Base-by-base conservation (phyloP, 768 basidiomycete species). In the Lactarius trivialis region DNA sequence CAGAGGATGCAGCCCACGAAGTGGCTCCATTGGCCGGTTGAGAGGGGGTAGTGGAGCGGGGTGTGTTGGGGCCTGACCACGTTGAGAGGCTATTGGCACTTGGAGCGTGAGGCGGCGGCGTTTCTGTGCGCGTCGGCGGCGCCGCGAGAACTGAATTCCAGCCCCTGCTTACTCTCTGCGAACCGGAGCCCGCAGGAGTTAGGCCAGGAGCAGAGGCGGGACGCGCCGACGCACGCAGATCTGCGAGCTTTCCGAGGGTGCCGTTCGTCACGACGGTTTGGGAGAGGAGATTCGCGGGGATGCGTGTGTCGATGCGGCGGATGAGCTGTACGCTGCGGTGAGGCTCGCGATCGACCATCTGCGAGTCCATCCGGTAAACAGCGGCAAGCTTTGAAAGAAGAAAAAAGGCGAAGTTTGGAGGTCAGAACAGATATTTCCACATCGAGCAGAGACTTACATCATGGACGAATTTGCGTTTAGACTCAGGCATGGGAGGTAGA, bases 281-380 rank as follows among this genome's bases (percentile, higher is more conserved):
- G 21, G 68, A 92, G 7, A 98, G 79, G 4, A 86, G 75, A 1
- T 91, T 90, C 1, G 68, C 71, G 0, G 94, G 93, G 6, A 91
- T 74, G 26, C 91, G 84, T 0, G 93, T 88, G 71, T 97, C 94
- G 52, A 94, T 74, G 15, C 92, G 82, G 36, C 91, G 81, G 55
- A 91, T 76, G 53, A 97, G 82, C 70, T 92, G 88, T 1, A 96
- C 88, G 66, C 91, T 88, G 61, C 91, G 79, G 69, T 89, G 81
- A 0, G 96, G 96, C 68, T 97, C 96, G 68, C 89, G 89, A 71
- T 98, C 96, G 21, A 99, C 83, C 77, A 93, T 84, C 67, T 89
- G 83, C 0, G 88, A 85, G 63, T 91, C 88, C 71, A 98, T 83
- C 21, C 91, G 80, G 71, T 96, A 98, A 5, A 87, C 75, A 7